Evolutionary conservation across 108 stramenopile genomes (phyloP), one percentile per base, ranked within the genome.

Genomic region (Nitzschia inconspicua): DNA sequence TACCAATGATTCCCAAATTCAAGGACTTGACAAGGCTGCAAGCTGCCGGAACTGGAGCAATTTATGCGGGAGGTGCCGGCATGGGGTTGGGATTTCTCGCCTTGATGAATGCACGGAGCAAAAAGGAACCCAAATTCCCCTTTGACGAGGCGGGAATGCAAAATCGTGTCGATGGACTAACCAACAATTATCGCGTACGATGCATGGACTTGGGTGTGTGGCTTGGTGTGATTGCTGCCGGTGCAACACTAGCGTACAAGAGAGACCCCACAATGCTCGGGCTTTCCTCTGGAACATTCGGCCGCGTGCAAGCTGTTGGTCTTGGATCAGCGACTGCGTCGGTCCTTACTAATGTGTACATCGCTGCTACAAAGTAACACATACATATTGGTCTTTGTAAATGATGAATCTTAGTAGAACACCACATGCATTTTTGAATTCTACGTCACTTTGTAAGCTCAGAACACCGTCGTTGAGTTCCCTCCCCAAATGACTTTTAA

Each of bases 111-210:
- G 37, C 58, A 7, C n/a, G 20, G n/a, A 9, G 14, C 22, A 27
- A 7, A 22, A 59, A 59, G 23, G 44, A 59, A 44, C 41, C 58
- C 16, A 59, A 44, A 16, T 23, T 44, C 29, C 65, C 70, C 1
- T 72, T 65, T 70, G 54, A 60, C 42, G 54, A 77, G 3, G 70
- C 67, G 10, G 76, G 76, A 13, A 68, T 77, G n/a, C 60, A 77
- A 47, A 24, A 47, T 37, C 51, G 76, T 16, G 66, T 72, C n/a
- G 47, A 72, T 58, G 71, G 76, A 3, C 14, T 77, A 10, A 57
- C 54, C 2, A 41, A 77, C 52, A 77, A 77, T 43, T 72, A 65
- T 16, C 66, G 48, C 11, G 60, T 77, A 8, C 70, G 76, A 10
- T 66, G 56, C 26, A 43, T 72, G 58, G 76, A 77, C 58, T n/a